Conservation (phyloP, 495 filamentous ascomycete genomes). For the Podospora tetraspora region DNA sequence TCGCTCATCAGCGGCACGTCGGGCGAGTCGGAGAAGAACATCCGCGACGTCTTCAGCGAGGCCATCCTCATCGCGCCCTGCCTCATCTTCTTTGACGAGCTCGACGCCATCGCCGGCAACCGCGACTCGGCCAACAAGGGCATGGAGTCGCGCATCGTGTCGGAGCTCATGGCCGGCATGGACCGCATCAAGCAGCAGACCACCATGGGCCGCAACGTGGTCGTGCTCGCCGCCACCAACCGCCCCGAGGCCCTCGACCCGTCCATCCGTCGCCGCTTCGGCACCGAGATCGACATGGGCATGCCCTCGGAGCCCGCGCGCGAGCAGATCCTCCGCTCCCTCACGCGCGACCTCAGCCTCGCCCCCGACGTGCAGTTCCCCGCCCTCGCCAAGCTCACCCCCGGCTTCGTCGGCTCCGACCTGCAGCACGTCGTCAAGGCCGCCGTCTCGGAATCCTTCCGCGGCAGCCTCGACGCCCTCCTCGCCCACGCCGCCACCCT, state of each 20-base stretch:
- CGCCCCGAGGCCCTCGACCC: constrained; percentile 86
- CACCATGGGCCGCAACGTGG: constrained; percentile 79
- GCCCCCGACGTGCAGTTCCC: constrained; percentile 70
- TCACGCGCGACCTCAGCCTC: constrained; percentile 65
- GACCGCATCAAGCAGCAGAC: constrained; percentile 76
- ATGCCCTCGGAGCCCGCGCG: constrained; percentile 82
- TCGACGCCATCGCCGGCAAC: constrained; percentile 93
- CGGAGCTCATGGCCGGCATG: constrained; percentile 86
- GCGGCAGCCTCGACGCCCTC: constrained; percentile 21
- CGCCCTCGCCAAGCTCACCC: constrained; percentile 78
- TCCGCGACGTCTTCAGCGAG: constrained; percentile 86
- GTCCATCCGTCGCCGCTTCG: constrained; percentile 79
- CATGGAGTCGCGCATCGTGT: constrained; percentile 96
- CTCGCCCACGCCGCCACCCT: constrained; percentile 17
- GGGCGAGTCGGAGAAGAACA: constrained; percentile 91
- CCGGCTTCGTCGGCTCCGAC: constrained; percentile 95
- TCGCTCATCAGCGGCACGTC: constrained; percentile 92
- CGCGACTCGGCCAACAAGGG: constrained; percentile 90
- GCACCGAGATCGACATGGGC: constrained; percentile 91
- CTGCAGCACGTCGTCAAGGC: constrained; percentile 67
- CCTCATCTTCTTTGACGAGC: constrained; percentile 92
- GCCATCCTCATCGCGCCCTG: constrained; percentile 85
- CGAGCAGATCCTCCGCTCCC: constrained; percentile 75
- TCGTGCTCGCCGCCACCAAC: constrained; percentile 91
- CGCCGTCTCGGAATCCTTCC: constrained; percentile 26